Conservation (phyloP, 192 early-diverging fungal genomes). For the Haplosporangium gracile region DNA sequence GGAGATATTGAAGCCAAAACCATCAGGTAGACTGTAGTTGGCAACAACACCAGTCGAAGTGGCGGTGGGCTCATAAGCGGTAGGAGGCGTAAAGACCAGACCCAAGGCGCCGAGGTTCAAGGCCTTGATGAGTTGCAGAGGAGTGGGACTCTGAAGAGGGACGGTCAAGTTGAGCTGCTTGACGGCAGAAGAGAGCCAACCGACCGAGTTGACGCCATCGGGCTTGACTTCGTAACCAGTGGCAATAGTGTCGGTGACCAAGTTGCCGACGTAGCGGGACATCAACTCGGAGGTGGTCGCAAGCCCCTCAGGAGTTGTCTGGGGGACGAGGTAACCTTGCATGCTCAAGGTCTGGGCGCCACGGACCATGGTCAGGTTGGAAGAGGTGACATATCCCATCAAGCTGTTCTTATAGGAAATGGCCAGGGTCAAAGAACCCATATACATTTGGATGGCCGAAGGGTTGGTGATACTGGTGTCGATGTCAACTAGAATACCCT, state of each 20-base stretch:
- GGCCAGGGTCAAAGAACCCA: conserved; percentile 61
- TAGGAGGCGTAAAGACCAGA: conserved; percentile 47
- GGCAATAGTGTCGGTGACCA: no score
- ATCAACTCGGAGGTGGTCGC: conserved; percentile 56
- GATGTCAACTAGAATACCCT: conserved; percentile 63
- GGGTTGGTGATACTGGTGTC: conserved; percentile 59
- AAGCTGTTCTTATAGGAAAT: conserved; percentile 57
- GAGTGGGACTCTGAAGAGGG: conserved; percentile 29
- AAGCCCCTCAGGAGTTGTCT: conserved; percentile 50
- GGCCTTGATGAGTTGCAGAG: conserved; percentile 58
- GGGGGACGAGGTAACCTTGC: conserved; percentile 60
- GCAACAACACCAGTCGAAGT: conserved; percentile 11
- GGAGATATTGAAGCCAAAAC: conserved; percentile 59
- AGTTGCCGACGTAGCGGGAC: conserved; percentile 24
- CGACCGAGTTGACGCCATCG: conserved; percentile 24
- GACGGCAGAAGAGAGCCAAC: conserved; percentile 39
- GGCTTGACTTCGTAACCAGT: no score
- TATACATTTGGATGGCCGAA: conserved; percentile 62
- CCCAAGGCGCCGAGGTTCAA: conserved; percentile 60
- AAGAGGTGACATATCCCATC: conserved; percentile 58
- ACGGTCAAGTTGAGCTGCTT: conserved; percentile 54
- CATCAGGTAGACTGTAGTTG: conserved; percentile 60
- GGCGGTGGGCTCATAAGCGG: conserved; percentile 23
- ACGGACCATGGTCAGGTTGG: conserved; percentile 45
- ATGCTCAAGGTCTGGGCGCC: conserved; percentile 60